phyloP scores from a whole-genome alignment of 169 alveolate species.

The Besnoitia besnoiti region DNA sequence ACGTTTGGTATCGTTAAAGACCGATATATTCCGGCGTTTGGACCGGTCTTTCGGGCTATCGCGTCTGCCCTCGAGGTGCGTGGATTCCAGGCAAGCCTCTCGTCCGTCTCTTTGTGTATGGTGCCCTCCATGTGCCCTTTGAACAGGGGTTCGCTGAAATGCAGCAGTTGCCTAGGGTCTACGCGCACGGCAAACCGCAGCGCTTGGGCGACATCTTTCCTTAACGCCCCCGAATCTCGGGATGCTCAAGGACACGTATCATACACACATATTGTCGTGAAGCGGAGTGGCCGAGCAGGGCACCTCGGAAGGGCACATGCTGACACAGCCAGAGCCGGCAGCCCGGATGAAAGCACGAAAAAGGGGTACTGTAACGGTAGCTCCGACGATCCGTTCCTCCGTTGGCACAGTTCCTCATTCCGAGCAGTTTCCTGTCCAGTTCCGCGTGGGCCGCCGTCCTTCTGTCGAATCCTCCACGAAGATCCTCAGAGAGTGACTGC shows the following conservation, averaged over 20 bases:
- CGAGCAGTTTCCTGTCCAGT: background rate
- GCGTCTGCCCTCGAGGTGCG: too few relatives aligned
- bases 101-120: too few relatives aligned
- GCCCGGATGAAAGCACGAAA: background rate
- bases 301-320: background rate
- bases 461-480: background rate
- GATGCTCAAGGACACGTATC: background rate
- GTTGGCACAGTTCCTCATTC: background rate
- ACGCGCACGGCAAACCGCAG: background rate
- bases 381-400: background rate
- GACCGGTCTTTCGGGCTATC: too few relatives aligned
- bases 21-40: too few relatives aligned
- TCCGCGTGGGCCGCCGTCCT: background rate
- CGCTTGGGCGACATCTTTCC: constrained; percentile 20
- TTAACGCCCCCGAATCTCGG: background rate
- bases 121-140: too few relatives aligned
- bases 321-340: background rate
- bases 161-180: too few relatives aligned
- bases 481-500: background rate
- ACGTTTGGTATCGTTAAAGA: too few relatives aligned
- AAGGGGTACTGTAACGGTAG: background rate
- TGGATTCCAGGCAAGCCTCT: too few relatives aligned
- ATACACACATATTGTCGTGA: constrained; percentile 12
- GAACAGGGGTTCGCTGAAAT: too few relatives aligned
- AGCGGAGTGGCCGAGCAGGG: background rate